A percentile compares a stretch with the other conserved stretches of the same genome.
These are phyloP conservation scores for Angophora floribunda DNA, from an alignment of 345 rosid genomes.

Conservation along the genomic window DNA sequence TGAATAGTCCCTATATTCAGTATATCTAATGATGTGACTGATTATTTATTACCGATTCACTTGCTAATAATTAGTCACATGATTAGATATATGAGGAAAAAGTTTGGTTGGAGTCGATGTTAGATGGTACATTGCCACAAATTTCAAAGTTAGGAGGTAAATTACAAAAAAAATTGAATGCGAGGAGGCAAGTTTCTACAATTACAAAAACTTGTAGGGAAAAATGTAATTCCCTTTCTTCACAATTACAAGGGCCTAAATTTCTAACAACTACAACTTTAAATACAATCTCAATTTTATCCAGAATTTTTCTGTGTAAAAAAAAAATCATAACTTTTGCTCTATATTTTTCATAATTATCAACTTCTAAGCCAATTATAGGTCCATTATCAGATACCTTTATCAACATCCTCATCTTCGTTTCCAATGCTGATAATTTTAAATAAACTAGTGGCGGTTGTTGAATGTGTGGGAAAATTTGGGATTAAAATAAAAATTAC, in stretches of 20 bases:
- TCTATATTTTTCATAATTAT: no score
- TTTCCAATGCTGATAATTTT: not conserved
- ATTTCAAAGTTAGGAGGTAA: not conserved
- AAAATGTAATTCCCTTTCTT: not conserved
- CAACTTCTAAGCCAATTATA: no score
- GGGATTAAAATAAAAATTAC: not conserved
- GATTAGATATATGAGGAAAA: not conserved
- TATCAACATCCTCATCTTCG: not conserved
- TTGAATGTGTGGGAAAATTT: fast-evolving
- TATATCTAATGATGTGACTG: fast-evolving
- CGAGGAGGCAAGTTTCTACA: fast-evolving
- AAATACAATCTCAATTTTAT: fast-evolving
- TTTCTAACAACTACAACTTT: not conserved
- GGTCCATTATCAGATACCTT: no score
- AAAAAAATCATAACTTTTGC: fast-evolving
- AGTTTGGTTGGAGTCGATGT: not conserved
- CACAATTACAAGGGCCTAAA: not conserved
- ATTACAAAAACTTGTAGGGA: not conserved
- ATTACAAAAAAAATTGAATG: not conserved
- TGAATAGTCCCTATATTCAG: no score
- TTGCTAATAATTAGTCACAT: not conserved
- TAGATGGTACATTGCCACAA: not conserved
- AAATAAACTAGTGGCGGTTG: no score
- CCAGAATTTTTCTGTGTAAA: fast-evolving
- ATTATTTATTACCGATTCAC: not conserved